These are phyloP conservation scores for Wickerhamiella lipophila DNA, from an alignment of 805 yeast genomes.

Conservation along the genomic window DNA sequence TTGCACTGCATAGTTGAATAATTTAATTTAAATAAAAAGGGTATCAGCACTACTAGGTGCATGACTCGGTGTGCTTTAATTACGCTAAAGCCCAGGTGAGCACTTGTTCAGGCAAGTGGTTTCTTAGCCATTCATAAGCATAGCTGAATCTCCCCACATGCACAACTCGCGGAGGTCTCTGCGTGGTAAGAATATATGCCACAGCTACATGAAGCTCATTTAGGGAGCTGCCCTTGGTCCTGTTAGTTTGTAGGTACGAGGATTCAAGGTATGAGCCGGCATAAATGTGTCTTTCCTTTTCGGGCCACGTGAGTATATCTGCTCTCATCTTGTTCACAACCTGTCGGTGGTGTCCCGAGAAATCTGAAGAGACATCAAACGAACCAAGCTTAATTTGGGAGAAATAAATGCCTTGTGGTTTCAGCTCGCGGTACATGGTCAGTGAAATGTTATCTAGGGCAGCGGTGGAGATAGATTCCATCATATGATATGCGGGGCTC, in stretches of 20 bases:
- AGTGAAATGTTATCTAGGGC: conserved; percentile 32
- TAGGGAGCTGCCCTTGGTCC: conserved; percentile 26
- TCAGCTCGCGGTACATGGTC: conserved; percentile 33
- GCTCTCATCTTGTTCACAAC: conserved; percentile 28
- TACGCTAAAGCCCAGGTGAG: conserved; percentile 14
- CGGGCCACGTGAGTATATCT: conserved; percentile 34
- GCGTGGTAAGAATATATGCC: conserved; percentile 24
- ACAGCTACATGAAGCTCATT: conserved; percentile 25
- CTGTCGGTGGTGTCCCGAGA: conserved; percentile 23
- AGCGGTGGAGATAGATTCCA: conserved; percentile 44
- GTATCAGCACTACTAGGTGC: too few relatives aligned
- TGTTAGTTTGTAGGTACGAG: conserved; percentile 23
- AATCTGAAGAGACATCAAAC: conserved; percentile 30
- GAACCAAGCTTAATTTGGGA: conserved; percentile 38
- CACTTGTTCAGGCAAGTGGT: conserved; percentile 25
- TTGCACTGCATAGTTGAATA: too few relatives aligned
- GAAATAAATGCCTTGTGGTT: conserved; percentile 34
- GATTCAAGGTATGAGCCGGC: conserved; percentile 27
- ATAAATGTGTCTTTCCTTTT: conserved; percentile 28
- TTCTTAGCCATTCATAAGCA: conserved; percentile 24
- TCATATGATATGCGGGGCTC: conserved; percentile 48
- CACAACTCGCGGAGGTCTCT: conserved; percentile 24
- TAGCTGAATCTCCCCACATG: conserved; percentile 28
- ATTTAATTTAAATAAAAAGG: too few relatives aligned
- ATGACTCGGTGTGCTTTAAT: too few relatives aligned